Evolutionary conservation across 2,329 filamentous ascomycete species (phyloP).

Genomic region (Xylariaceae sp.): DNA sequence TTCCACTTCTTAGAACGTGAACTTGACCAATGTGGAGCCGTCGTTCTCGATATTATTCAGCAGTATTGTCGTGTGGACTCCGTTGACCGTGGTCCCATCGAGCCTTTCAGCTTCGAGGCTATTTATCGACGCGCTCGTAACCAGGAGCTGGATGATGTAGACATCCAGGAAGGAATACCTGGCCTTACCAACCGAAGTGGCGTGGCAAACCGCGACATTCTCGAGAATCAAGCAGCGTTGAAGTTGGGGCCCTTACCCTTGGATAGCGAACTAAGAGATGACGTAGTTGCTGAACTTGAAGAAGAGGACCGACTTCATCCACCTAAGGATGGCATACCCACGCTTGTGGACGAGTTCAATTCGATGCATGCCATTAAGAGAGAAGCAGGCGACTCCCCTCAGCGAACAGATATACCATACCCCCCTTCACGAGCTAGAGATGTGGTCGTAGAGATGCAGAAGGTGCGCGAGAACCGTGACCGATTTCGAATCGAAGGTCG

Average conservation of each 20-base stretch:
- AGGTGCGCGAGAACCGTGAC: conserved; percentile 90
- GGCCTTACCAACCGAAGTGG: conserved; percentile 62
- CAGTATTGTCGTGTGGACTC: conserved; percentile 63
- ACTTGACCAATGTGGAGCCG: conserved; percentile 76
- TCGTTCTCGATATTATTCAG: conserved; percentile 76
- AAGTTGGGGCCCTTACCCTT: conserved; percentile 83
- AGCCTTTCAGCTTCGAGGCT: conserved; percentile 67
- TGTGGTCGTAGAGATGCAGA: conserved; percentile 92
- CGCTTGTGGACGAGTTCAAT: conserved; percentile 86
- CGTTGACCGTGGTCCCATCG: conserved; percentile 66
- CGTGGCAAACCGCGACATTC: conserved; percentile 64
- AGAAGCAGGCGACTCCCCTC: conserved; percentile 83
- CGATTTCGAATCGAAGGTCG: conserved; percentile 86
- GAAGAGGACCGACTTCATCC: conserved; percentile 83
- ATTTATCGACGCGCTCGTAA: conserved; percentile 65
- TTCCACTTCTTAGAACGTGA: conserved; percentile 92
- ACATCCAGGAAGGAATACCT: conserved; percentile 69
- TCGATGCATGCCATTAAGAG: conserved; percentile 82
- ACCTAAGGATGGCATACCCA: conserved; percentile 71
- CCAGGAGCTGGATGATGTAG: conserved; percentile 66
- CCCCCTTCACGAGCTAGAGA: conserved; percentile 89
- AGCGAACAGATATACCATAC: conserved; percentile 78
- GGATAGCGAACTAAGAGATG: conserved; percentile 80
- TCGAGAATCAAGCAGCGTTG: conserved; percentile 63
- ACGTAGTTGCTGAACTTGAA: conserved; percentile 84